A percentile compares a stretch with the other conserved stretches of the same genome.
These are phyloP conservation scores for Biscutella auriculata DNA, from an alignment of 441 rosid genomes.

Conservation along the genomic window DNA sequence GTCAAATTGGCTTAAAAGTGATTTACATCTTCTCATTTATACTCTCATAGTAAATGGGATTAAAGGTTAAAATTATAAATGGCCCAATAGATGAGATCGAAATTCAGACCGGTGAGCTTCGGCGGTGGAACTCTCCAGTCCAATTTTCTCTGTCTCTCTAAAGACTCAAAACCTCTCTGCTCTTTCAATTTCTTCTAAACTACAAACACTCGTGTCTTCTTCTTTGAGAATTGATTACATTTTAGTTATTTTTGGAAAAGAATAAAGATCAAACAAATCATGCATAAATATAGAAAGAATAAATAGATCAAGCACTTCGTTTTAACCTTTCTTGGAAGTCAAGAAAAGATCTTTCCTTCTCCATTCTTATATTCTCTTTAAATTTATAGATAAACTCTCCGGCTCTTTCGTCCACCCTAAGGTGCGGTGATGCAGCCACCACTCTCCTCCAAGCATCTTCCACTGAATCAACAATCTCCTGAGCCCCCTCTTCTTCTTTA, in stretches of 20 bases:
- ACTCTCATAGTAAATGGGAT: too few relatives aligned
- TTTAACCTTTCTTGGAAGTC: conserved; percentile 61
- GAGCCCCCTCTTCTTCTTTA: conserved; percentile 16
- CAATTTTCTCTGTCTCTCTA: too few relatives aligned
- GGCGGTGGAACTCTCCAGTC: too few relatives aligned
- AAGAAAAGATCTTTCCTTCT: conserved; percentile 44
- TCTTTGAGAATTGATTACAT: too few relatives aligned
- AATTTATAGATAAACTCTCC: conserved; percentile 58
- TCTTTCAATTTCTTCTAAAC: too few relatives aligned
- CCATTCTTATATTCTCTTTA: conserved; percentile 41
- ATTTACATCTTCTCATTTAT: too few relatives aligned
- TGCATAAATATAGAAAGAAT: neutral
- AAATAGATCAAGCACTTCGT: conserved; percentile 32
- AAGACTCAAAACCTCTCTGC: too few relatives aligned
- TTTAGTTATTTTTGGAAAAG: neutral
- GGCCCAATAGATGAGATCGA: too few relatives aligned
- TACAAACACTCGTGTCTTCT: too few relatives aligned
- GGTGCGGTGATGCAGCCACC: conserved; percentile 61
- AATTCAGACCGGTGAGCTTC: too few relatives aligned
- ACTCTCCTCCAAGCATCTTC: conserved; percentile 74
- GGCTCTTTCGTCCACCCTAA: conserved; percentile 64
- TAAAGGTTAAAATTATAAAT: too few relatives aligned
- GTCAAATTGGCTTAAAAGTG: too few relatives aligned
- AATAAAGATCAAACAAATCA: neutral
- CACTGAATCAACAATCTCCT: conserved; percentile 19